Evolutionary conservation across 139 green algal genomes (phyloP).

Genomic region (Nannochloris sp.): DNA sequence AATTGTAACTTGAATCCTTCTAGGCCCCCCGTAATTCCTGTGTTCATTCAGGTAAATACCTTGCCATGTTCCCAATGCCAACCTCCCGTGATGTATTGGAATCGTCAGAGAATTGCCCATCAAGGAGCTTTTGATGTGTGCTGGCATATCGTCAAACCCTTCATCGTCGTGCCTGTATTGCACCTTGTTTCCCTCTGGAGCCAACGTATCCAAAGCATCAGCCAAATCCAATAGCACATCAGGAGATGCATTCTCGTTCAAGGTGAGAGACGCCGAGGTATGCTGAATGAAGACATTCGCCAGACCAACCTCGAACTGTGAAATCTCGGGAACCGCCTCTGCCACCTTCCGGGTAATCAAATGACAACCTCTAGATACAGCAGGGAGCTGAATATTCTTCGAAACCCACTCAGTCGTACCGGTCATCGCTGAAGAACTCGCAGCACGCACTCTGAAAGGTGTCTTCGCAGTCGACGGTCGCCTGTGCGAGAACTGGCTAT

Average conservation of each 20-base stretch:
- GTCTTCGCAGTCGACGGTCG: too few species aligned
- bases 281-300: conserved; percentile 72
- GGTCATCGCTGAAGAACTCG: too few species aligned
- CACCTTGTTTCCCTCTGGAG: conserved; percentile 45
- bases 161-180: conserved; percentile 70
- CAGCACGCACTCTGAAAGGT: too few species aligned
- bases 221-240: conserved; percentile 56
- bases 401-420: conserved; percentile 25
- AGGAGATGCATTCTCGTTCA: conserved; percentile 60
- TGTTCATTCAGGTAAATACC: conserved; percentile 78
- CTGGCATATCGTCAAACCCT: conserved; percentile 70
- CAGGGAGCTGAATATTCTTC: conserved; percentile 34
- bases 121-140: conserved; percentile 61
- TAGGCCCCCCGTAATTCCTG: conserved; percentile 44
- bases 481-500: too few species aligned
- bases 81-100: conserved; percentile 39
- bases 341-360: conserved; percentile 59
- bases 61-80: conserved; percentile 52
- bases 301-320: conserved; percentile 50
- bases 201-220: conserved; percentile 61
- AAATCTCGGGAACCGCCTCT: conserved; percentile 34
- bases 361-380: conserved; percentile 49
- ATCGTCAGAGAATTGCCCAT: conserved; percentile 55
- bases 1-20: conserved; percentile 59
- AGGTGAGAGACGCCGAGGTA: conserved; percentile 57